Evolutionary conservation across 495 filamentous ascomycete species (phyloP), one percentile per base, ranked within the genome.

Genomic region (Neurospora sp.): DNA sequence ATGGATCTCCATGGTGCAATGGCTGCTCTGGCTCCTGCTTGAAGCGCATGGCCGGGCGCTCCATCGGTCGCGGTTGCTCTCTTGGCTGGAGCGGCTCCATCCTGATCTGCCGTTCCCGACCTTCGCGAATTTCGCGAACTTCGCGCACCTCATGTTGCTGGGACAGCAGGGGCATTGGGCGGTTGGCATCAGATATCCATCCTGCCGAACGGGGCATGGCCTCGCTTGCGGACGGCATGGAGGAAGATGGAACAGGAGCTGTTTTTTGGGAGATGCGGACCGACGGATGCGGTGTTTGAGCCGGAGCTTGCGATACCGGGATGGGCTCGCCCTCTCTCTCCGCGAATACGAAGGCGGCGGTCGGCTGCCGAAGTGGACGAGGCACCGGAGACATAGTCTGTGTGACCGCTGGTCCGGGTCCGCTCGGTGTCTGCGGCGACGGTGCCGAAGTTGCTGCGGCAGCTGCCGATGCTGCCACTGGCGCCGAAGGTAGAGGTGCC

Each of bases 21-120:
- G 73, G 70, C 16, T 81, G 73, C 40, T 85, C 84, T 2, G 80
- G 82, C 71, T 86, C 85, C 72, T 84, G 83, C 75, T 85, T 85
- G 48, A 84, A 80, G 20, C 81, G 81, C 68, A 81, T 65, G 22
- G 76, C 79, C 46, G 76, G 71, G 69, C 78, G 75, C 70, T 81
- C 76, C 5, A 73, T 73, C 14, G 76, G 79, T 48, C 76, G 73
- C 53, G 76, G 73, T n/a, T 82, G 78, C 44, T 82, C 78, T 68
- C 78, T 76, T 41, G 71, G 78, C 71, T 42, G 71, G 40, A 74
- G 73, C 40, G 53, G 27, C 31, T 77, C 79, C 73, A 73, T 72
- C 72, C 73, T 76, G 44, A 70, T 69, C 20, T 77, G 76, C 5
- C 82, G 80, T 35, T 80, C 72, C 4, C 81, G 77, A 14, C 74